Base-by-base conservation (phyloP, 495 filamentous ascomycete species). In the Xylaria venustula region DNA sequence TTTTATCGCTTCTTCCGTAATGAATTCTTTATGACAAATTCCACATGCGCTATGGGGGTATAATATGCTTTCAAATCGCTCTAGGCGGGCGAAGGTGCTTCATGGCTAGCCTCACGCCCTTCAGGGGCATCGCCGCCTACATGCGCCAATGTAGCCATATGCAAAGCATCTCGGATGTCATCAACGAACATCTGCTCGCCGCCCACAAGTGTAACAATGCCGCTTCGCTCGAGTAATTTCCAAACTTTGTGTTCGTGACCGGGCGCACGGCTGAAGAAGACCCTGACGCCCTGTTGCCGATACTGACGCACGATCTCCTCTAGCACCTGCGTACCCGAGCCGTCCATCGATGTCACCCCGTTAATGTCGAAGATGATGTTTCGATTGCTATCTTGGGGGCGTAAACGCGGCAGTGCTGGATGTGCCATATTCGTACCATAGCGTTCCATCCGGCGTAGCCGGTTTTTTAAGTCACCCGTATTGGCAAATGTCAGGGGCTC, bases 311-410 rank as follows among this genome's bases (percentile, higher is more conserved):
- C 90, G 62, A 98, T 97, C 75, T 98, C 94, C 46, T 79, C 83
- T 4, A 98, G 76, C 4, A 98, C 93, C 73, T 98, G 94, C 0
- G 91, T 89, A 1, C 93, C 94, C 0, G 90, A 93, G 19, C 92
- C 94, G 70, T 98, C 94, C 62, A 98, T 86, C 46, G 86, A 86
- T 0, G 93, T 94, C 1, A 98, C 94, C 1, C 94, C 93, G 64
- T 98, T 93, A 12, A 98, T 90, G 71, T 98, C 94, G 69, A 98
- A 98, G 58, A 98, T 93, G 69, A 98, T 81, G 66, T 95, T 97
- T 54, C 84, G 82, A 61, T 96, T 96, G 53, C 90, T 86, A 61
- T 90, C 86, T 14, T 85, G 81, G 17, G 81, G 72, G 11, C 91
- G 79, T 30, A 94, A 79, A 7, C 90, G 81, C 5, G 94, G 93